Evolutionary conservation across 2,329 filamentous ascomycete species (phyloP), one percentile per base, ranked within the genome.

Genomic region (Cadophora gregata): DNA sequence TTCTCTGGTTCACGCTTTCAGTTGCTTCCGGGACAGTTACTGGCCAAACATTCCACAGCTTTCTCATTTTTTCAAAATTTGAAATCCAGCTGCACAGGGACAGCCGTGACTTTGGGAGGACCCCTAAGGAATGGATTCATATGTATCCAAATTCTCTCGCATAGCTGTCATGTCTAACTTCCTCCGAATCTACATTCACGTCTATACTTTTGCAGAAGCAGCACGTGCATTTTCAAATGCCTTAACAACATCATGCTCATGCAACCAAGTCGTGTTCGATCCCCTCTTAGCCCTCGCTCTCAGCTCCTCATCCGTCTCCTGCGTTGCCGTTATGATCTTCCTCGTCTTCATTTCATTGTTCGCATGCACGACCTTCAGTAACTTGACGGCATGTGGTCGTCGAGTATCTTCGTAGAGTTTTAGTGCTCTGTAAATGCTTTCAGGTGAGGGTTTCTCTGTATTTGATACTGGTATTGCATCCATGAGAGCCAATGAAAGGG

Each of bases 231-330:
- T 65, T 36, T 73, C 67, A 65, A 75, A 75, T 42, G 65, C 55
- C 33, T 65, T 66, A 2, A 72, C 67, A 65, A 75, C 74, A 70
- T 75, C 73, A 70, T 75, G 73, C 53, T 74, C 74, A 68, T 74
- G 71, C 31, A 75, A 59, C 74, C 74, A 75, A 29, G 62, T 68
- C 3, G 71, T 73, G 62, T 76, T 78, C 19, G 85, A 86, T 64
- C 86, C 85, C 1, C 87, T 88, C 68, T 84, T 84, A 1, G 80
- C 82, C 14, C 81, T 88, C 8, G 76, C 79, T 19, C 73, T 71
- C 59, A 75, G 56, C 53, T 73, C 70, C 48, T 67, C 66, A 68
- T 75, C 73, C 16, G 68, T 72, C 45, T 74, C 74, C 42, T 61
- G 42, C 7, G 53, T 71, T 31, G 67, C 70, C 19, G 53, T 47